Conservation (phyloP, 2,329 filamentous ascomycete genomes). For the Diaporthe vexans region DNA sequence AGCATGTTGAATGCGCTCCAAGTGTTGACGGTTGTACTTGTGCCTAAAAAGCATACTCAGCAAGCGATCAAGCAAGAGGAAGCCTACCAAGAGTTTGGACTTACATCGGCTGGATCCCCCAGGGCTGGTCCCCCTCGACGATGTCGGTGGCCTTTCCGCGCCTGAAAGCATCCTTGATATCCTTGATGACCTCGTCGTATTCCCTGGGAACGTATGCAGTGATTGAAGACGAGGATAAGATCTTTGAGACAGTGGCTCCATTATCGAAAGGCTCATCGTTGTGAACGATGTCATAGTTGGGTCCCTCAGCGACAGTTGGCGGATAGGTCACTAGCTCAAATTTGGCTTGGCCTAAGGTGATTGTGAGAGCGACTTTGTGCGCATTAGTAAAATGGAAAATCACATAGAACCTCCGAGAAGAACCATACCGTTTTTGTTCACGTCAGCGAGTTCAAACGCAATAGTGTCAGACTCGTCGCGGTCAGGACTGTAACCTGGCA, state of each 20-base stretch:
- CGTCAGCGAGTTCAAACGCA: background rate
- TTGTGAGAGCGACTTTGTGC: background rate
- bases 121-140: background rate
- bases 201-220: background rate
- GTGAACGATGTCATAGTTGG: background rate
- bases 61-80: background rate
- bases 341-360: background rate
- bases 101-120: background rate
- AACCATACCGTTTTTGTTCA: background rate
- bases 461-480: too few species aligned
- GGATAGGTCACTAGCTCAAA: background rate
- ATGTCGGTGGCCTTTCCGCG: background rate
- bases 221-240: background rate
- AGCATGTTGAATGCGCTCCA: background rate
- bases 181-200: accelerated
- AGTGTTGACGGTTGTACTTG: background rate
- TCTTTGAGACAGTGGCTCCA: background rate
- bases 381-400: background rate
- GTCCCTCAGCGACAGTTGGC: background rate
- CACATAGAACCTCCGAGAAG: background rate
- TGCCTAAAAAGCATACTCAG: background rate
- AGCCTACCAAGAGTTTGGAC: background rate
- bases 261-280: constrained; percentile 3
- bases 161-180: background rate
- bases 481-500: too few species aligned